Base-by-base conservation (phyloP, 495 filamentous ascomycete species). In the Filosporella fistucella region DNA sequence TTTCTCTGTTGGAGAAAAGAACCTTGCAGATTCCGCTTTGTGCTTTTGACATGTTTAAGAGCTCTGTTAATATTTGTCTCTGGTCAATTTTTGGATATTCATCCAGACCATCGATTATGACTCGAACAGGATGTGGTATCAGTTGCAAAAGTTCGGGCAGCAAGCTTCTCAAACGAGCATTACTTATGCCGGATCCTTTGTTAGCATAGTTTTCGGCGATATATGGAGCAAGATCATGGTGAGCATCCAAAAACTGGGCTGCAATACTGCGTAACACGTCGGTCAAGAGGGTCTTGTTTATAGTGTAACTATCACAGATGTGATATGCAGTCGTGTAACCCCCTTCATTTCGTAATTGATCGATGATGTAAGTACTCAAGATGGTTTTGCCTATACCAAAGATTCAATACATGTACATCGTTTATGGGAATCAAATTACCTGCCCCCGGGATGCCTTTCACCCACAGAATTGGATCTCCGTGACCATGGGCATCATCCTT, bases 61-160 rank as follows among this genome's bases (percentile, higher is more conserved):
- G n/a, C 12, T 58, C 55, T 8, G 40, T 13, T 21, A 60, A 16
- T 3, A 58, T 28, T 13, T 45, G 28, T n/a, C 28, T 47, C 24
- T 55, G 47, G 12, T 45, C 55, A 13, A 16, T 34, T 14, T 52
- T 28, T 7, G 35, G 38, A 22, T 39, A 55, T 42, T 60, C 58
- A 23, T 60, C 58, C 11, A 58, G 28, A 2, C 58, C 55, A 34
- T 60, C 58, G 9, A 60, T 48, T 0, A 57, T 25, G 14, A 60
- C 34, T 3, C 55, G 52, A 5, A 56, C 32, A 4, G 47, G 35
- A 13, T 17, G 5, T 11, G 44, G 20, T 3, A 46, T 40, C 13
- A 22, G 17, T 12, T 55, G 34, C 11, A 59, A 22, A 20, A 40
- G 36, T 20, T 40, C 16, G 3, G 14, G 12, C 17, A 40, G 23